These are phyloP conservation scores for Cantharellus cinnabarinus DNA, from an alignment of 768 basidiomycete species.

Conservation along the genomic window DNA sequence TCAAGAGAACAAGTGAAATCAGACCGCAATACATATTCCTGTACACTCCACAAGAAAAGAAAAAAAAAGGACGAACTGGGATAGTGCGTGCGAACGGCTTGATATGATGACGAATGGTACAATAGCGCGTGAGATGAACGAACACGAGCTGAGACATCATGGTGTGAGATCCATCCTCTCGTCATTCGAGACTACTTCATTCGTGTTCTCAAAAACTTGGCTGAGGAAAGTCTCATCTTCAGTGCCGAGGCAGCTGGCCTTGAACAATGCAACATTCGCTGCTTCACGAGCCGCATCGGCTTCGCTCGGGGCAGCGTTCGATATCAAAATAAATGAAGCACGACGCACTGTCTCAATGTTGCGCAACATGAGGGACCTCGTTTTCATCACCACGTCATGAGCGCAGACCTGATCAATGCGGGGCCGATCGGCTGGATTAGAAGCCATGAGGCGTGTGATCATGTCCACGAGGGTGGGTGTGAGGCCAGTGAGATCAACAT, in stretches of 20 bases:
- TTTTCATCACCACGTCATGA: slow-evolving; percentile 44
- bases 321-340: background rate
- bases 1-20: too few relatives aligned
- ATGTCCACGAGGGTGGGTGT: slow-evolving; percentile 47
- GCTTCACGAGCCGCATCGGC: background rate
- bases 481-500: slow-evolving; percentile 35
- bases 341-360: slow-evolving; percentile 10
- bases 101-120: too few relatives aligned
- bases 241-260: slow-evolving; percentile 7
- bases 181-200: background rate
- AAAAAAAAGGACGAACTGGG: too few relatives aligned
- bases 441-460: slow-evolving; percentile 59
- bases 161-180: background rate
- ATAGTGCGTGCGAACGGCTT: too few relatives aligned
- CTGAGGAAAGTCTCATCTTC: slow-evolving; percentile 4
- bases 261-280: slow-evolving; percentile 5
- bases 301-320: background rate
- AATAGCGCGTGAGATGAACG: too few relatives aligned
- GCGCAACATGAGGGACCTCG: slow-evolving; percentile 41
- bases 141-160: background rate
- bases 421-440: slow-evolving; percentile 40
- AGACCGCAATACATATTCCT: too few relatives aligned
- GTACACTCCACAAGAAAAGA: too few relatives aligned
- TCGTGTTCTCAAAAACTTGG: slow-evolving; percentile 1
- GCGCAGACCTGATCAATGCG: slow-evolving; percentile 33